Base-by-base conservation (phyloP, 805 yeast genomes). In the Wickerhamiella lipophila region DNA sequence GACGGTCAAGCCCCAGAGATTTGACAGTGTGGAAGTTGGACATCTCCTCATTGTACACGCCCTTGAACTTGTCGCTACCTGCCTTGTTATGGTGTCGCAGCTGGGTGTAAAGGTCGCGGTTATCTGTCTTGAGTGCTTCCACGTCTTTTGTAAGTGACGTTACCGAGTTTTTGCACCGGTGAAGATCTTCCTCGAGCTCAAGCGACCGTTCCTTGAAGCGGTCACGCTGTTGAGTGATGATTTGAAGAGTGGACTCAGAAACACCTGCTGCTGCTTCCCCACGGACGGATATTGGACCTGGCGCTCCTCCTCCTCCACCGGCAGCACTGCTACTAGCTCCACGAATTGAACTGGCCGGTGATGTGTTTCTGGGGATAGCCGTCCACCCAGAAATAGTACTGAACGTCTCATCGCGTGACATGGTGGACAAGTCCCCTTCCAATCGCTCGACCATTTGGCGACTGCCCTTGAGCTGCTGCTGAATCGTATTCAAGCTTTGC, bases 151-250 rank as follows among this genome's bases (percentile, higher is more conserved):
- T 78, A 55, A 85, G 68, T 50, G 81, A 83, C 34, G 68, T 71
- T 23, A 81, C 70, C 35, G 71, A 69, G 18, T 66, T 61, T 46
- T 70, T 70, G 53, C 75, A 77, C 55, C 75, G 76, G 61, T 83
- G 78, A 34, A 80, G 58, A 57, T 86, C 94, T 49, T 82, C 82
- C 62, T 89, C 97, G 49, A 92, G 71, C 60, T 85, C 95, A 50
- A 75, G 76, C 58, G 82, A 85, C 49, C 86, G 74, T n/a, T 76
- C 74, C 58, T 94, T 78, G 70, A 88, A 87, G 53, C 98, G 71
- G 64, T 89, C 98, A 62, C 98, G 78, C 67, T 89, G 98, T 60
- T 89, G 88, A 12, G 96, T 87, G 25, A 92, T 77, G 47, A 89
- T 86, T 23, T 23, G 26, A 5, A 23, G 26, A 5, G 26, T 23